Conservation (phyloP, 2,329 filamentous ascomycete genomes). For the Cytospora paraplurivora region DNA sequence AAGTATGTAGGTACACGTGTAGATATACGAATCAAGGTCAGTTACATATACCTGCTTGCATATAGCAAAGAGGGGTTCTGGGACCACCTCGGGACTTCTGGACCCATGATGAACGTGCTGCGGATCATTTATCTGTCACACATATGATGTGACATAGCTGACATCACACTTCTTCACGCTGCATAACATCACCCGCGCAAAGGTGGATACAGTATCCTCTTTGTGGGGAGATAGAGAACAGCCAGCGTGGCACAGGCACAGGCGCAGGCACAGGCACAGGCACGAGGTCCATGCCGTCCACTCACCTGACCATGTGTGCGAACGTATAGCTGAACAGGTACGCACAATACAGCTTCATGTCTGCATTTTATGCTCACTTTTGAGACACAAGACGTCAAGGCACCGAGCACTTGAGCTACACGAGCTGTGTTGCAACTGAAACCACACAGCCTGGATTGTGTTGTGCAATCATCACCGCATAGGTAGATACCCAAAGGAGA, state of each 20-base stretch:
- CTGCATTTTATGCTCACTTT: not conserved
- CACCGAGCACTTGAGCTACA: not conserved
- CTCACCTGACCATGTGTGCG: not conserved
- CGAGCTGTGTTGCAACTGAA: not conserved
- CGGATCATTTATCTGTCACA: not conserved
- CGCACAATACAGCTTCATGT: not conserved
- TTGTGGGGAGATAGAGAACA: not conserved
- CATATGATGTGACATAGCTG: not conserved
- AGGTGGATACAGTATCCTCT: not conserved
- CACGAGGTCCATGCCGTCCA: not conserved
- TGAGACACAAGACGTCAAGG: not conserved
- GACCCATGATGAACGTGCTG: not conserved
- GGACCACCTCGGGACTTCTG: not conserved
- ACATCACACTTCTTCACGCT: slow-evolving; percentile 1
- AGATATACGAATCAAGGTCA: too few species aligned
- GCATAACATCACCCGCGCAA: not conserved
- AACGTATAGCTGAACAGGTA: too few species aligned
- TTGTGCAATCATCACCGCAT: not conserved
- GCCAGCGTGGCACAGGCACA: not conserved
- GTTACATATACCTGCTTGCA: too few species aligned
- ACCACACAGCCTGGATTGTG: not conserved
- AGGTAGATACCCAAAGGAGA: not conserved
- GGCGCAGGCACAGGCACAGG: not conserved
- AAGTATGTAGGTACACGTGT: too few species aligned
- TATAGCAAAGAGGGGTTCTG: too few species aligned